Base-by-base conservation (phyloP, 306 rosid species). In the Pyrus communis region DNA sequence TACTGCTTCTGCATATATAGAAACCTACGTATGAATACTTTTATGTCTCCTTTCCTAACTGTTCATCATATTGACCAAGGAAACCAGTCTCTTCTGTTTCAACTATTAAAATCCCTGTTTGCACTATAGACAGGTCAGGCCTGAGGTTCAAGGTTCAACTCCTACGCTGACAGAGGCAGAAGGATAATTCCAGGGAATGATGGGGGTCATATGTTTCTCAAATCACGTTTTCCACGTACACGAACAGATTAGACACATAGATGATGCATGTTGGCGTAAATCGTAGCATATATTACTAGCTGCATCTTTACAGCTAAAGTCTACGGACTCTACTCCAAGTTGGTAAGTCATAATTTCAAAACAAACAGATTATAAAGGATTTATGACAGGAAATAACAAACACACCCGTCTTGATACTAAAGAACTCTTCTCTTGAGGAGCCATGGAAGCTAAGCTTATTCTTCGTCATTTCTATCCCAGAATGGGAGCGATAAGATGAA, bases 401-500 rank as follows among this genome's bases (percentile, higher is more conserved):
- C 22, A 7, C 67, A 54, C 22, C 31, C 0, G 15, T 33, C 25
- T 57, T 52, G 75, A 71, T 21, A 2, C n/a, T 14, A 11, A 51
- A 71, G 57, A 72, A 12, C 67, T 35, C 60, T 57, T 57, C 33
- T 35, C 76, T 38, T 57, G 35, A 72, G 76, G 23, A 49, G 76
- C n/a, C 30, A 35, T 55, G 66, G 76, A 54, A 71, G 30, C 65
- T n/a, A 70, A 54, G 46, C 75, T 31, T 64, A 35, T 66, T 35
- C 70, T 21, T 66, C 2, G 27, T 66, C 70, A 55, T 71, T 54
- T n/a, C 65, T 71, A 15, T 31, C 22, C 22, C 51, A 71, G 65
- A 55, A 14, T 33, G 4, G 75, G 31, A 54, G 49, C 65, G 21
- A 51, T 51, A 28, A 35, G 54, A 72, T 72, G 67, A 57, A 33